Percentiles rank a stretch among this genome's conserved stretches.
phyloP scores from a whole-genome alignment of 2,329 filamentous ascomycete genomes.

The Huntiella decipiens region DNA sequence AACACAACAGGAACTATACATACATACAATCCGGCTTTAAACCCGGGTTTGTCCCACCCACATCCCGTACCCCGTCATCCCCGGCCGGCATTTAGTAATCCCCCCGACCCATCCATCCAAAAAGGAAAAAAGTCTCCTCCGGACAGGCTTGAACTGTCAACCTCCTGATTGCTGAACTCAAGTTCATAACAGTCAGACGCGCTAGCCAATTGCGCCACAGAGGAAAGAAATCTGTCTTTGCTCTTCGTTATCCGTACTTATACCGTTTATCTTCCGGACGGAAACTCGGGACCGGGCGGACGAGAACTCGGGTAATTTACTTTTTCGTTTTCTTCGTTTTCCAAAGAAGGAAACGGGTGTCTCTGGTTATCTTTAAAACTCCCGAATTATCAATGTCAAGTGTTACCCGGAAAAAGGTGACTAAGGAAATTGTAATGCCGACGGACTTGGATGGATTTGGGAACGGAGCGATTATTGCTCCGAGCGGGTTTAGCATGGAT shows the following conservation, averaged over 20 bases:
- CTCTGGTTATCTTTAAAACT: not conserved
- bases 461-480: too few species aligned
- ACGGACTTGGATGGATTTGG: too few species aligned
- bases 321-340: not conserved
- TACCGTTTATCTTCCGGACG: too few species aligned
- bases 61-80: too few species aligned
- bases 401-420: too few species aligned
- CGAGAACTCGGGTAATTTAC: too few species aligned
- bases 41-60: too few species aligned
- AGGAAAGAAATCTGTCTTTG: not conserved
- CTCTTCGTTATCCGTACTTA: not conserved
- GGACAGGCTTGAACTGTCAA: slow-evolving; percentile 4
- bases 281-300: not conserved
- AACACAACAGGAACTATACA: too few species aligned
- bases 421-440: too few species aligned
- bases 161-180: not conserved
- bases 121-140: not conserved
- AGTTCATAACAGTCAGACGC: slow-evolving; percentile 36
- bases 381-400: not conserved
- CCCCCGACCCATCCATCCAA: not conserved
- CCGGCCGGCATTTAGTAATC: too few species aligned
- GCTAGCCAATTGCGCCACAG: slow-evolving; percentile 35
- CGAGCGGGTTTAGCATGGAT: too few species aligned
- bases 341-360: not conserved
- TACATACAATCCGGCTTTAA: too few species aligned